Percentiles rank a stretch among this genome's conserved stretches.
phyloP scores from a whole-genome alignment of 805 yeast genomes.

The Lachancea sp. region DNA sequence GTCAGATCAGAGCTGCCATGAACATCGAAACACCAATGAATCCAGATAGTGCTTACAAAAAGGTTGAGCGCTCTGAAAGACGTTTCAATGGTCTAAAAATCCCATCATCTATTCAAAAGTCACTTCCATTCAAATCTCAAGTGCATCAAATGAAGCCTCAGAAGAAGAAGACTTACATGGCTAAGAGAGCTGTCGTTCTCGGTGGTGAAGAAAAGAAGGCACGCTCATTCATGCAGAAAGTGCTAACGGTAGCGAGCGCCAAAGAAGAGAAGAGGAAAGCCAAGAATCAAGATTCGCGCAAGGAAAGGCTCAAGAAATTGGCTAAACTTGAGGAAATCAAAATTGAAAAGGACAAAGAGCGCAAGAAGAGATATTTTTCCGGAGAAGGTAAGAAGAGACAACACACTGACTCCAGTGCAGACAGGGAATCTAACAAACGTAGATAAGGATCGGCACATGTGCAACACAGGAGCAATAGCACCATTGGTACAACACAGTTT shows the following conservation, averaged over 20 bases:
- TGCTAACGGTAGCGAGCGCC: slow-evolving; percentile 76
- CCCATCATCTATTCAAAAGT: slow-evolving; percentile 69
- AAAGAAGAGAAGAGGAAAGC: slow-evolving; percentile 72
- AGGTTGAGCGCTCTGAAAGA: slow-evolving; percentile 78
- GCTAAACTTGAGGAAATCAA: slow-evolving; percentile 69
- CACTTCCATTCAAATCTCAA: slow-evolving; percentile 89
- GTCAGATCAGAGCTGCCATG: slow-evolving; percentile 78
- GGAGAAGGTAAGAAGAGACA: slow-evolving; percentile 61
- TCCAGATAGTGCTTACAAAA: slow-evolving; percentile 48
- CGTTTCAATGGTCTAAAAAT: slow-evolving; percentile 83
- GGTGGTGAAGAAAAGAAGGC: slow-evolving; percentile 93
- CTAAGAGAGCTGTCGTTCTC: slow-evolving; percentile 88
- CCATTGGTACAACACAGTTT: too few species aligned
- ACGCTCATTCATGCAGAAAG: slow-evolving; percentile 78
- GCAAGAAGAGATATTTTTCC: slow-evolving; percentile 81
- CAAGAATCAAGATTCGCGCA: slow-evolving; percentile 70
- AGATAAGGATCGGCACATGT: background rate
- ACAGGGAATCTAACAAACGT: slow-evolving; percentile 26
- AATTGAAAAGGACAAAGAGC: slow-evolving; percentile 69
- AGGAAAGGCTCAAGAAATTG: slow-evolving; percentile 64
- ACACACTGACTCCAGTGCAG: slow-evolving; percentile 25
- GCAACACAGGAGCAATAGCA: too few species aligned
- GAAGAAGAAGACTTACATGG: slow-evolving; percentile 71
- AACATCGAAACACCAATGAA: slow-evolving; percentile 56
- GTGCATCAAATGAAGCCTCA: slow-evolving; percentile 84